Evolutionary conservation across 805 yeast species (phyloP), one percentile per base, ranked within the genome.

Genomic region (Tetrapisispora nanseiensis): DNA sequence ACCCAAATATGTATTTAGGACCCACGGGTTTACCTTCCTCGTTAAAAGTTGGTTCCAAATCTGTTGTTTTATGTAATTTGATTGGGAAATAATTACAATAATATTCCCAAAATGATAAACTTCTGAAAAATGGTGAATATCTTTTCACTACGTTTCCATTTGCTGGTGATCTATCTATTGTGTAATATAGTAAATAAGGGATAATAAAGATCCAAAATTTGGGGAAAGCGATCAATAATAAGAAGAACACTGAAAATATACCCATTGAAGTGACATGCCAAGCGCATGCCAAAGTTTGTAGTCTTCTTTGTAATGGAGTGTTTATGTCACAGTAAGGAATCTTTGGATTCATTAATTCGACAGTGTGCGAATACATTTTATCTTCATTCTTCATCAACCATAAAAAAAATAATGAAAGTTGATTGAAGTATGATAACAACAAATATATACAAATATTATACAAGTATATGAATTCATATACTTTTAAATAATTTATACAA

Each of bases 21-120:
- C 86, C 90, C 3, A 76, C 50, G 12, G 48, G 45, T 63, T 38
- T 71, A 62, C 33, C 55, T 52, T 39, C 59, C 26, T 29, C 33
- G 38, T 45, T 40, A 20, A 80, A 80, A 0, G 95, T 81, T 2
- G 97, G 96, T 47, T 74, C 74, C 41, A 89, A 65, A 13, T 80
- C 83, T 3, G 67, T 68, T 0, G 90, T 71, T 55, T 81, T 83
- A 61, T 78, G 82, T 11, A 87, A 65, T 0, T 61, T 62, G 18
- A 92, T 76, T 0, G 97, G 97, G 63, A 83, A 92, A 62, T 86
- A 92, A 36, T 71, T 66, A 35, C 80, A 79, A 58, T 82, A 87
- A 62, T 78, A 73, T 46, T 70, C 75, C 86, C 92, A 90, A 16
- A 84, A 49, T 7, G 64, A 52, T 28, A 76, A 54, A 24, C 73